Evolutionary conservation across 805 yeast species (phyloP).

Genomic region (Peterozyma toletana): DNA sequence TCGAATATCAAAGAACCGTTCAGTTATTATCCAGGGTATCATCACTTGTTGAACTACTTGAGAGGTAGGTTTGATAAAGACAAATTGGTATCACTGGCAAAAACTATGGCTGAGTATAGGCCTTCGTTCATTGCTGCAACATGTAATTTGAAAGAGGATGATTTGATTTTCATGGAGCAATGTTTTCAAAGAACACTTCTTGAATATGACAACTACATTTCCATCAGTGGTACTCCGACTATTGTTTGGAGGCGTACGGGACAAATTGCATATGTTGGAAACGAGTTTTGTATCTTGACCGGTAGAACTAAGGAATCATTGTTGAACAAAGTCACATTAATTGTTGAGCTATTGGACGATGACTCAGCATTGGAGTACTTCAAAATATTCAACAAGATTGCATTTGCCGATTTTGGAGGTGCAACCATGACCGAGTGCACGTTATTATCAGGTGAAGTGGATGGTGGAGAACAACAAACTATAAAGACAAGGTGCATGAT

Average conservation of each 20-base stretch:
- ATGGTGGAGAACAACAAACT: constrained; percentile 32
- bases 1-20: constrained; percentile 69
- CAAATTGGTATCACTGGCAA: constrained; percentile 75
- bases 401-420: constrained; percentile 87
- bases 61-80: constrained; percentile 60
- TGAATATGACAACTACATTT: constrained; percentile 81
- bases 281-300: constrained; percentile 82
- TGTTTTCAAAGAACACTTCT: constrained; percentile 88
- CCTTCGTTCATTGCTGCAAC: constrained; percentile 93
- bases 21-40: constrained; percentile 88
- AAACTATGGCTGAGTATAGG: constrained; percentile 82
- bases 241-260: constrained; percentile 95
- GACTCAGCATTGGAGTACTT: constrained; percentile 82
- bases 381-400: constrained; percentile 73
- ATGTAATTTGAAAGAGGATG: constrained; percentile 81
- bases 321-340: constrained; percentile 60
- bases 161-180: constrained; percentile 91
- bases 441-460: constrained; percentile 48
- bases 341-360: constrained; percentile 83
- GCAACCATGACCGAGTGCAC: constrained; percentile 86
- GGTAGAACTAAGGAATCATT: constrained; percentile 81
- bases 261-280: constrained; percentile 91
- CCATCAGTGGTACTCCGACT: constrained; percentile 87
- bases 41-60: constrained; percentile 68
- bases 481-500: constrained; percentile 80